Evolutionary conservation across 257 asterid species (phyloP).

Genomic region (Gynochthodes officinalis): DNA sequence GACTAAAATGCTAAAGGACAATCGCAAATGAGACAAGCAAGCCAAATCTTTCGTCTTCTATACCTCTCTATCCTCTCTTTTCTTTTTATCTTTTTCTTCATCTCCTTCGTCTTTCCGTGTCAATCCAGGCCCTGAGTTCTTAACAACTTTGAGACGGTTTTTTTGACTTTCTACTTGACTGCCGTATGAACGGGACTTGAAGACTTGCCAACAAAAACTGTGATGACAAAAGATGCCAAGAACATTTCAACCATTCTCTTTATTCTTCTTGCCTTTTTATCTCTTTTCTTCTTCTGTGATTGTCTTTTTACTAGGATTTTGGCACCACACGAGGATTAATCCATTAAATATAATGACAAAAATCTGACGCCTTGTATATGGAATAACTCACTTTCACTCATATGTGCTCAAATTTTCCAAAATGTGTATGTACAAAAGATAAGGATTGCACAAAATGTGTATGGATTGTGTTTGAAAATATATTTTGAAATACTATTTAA

Average conservation of each 20-base stretch:
- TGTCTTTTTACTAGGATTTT: not conserved
- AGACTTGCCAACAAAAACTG: not conserved
- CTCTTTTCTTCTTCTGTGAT: not conserved
- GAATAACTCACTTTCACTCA: slow-evolving; percentile 7
- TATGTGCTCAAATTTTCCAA: no score
- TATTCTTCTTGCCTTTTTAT: not conserved
- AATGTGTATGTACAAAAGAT: no score
- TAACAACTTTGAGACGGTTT: slow-evolving; percentile 33
- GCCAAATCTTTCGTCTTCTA: slow-evolving; percentile 15
- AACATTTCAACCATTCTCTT: slow-evolving; percentile 8
- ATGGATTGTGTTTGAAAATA: no score
- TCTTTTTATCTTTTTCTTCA: not conserved
- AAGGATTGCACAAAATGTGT: no score
- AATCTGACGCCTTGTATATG: not conserved
- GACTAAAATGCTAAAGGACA: slow-evolving; percentile 17
- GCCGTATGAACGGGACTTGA: slow-evolving; percentile 22
- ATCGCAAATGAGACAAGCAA: slow-evolving; percentile 20
- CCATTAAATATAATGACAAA: slow-evolving; percentile 22
- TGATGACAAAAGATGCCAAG: not conserved
- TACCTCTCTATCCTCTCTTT: not conserved
- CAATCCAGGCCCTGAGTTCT: slow-evolving; percentile 16
- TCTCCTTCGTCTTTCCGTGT: slow-evolving; percentile 13
- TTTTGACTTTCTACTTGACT: slow-evolving; percentile 40
- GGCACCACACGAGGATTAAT: slow-evolving; percentile 15
- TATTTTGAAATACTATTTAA: no score